These are phyloP conservation scores for Zopfia rhizophila DNA, from an alignment of 2,329 filamentous ascomycete species.

Conservation along the genomic window DNA sequence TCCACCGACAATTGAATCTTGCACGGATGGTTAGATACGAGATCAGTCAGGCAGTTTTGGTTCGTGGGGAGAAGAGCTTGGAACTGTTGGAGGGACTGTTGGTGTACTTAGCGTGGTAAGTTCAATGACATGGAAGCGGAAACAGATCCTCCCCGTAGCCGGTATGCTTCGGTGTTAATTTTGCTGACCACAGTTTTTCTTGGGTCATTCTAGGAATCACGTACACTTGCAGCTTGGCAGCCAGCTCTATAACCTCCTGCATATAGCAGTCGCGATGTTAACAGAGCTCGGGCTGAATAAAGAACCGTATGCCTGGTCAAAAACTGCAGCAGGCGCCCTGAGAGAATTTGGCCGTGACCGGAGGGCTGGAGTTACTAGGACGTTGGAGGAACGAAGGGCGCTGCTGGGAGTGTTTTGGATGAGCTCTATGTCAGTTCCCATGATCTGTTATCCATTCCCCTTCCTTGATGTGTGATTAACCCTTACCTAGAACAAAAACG, in stretches of 20 bases:
- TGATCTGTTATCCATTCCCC: too few relatives aligned
- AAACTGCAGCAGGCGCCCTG: conserved; percentile 9
- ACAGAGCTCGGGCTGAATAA: conserved; percentile 13
- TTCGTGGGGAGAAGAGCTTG: conserved; percentile 12
- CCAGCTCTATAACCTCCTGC: conserved; percentile 10
- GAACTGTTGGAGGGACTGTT: conserved; percentile 14
- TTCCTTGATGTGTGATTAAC: too few relatives aligned
- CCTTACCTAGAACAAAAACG: conserved; percentile 12
- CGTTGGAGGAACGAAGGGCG: conserved; percentile 12
- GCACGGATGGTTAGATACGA: conserved; percentile 12
- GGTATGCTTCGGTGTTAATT: background rate
- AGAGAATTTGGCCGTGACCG: background rate
- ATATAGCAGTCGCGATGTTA: conserved; percentile 9
- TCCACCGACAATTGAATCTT: conserved; percentile 5
- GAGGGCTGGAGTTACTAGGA: background rate
- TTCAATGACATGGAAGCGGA: background rate
- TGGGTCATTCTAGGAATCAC: conserved; percentile 10
- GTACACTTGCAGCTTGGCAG: conserved; percentile 13
- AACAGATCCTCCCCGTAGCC: too few relatives aligned
- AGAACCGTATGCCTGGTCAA: conserved; percentile 4
- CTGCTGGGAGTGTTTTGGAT: conserved; percentile 17
- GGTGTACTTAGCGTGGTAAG: conserved; percentile 18
- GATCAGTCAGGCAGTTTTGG: conserved; percentile 8
- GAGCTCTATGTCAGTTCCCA: conserved; percentile 8
- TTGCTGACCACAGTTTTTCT: background rate